Evolutionary conservation across 768 basidiomycete genomes (phyloP).

Genomic region (Boletus subcaerulescens): DNA sequence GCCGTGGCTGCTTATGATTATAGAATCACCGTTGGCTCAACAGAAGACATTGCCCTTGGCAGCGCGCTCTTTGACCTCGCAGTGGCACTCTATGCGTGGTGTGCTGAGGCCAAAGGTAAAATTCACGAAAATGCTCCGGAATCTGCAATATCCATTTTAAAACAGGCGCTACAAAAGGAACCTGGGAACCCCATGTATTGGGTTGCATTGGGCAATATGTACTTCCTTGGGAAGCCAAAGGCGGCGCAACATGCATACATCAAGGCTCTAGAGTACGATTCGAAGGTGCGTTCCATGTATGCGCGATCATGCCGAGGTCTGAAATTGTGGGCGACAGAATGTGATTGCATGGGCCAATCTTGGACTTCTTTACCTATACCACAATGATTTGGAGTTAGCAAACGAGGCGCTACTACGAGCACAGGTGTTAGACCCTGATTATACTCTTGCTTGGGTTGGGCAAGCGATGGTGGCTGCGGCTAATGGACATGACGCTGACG

Average conservation of each 20-base stretch:
- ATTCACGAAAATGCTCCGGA: conserved; percentile 32
- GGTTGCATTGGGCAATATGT: conserved; percentile 75
- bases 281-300: conserved; percentile 55
- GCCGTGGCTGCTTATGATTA: conserved; percentile 61
- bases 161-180: conserved; percentile 70
- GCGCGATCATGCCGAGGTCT: not conserved
- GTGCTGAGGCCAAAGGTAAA: conserved; percentile 26
- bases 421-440: conserved; percentile 91
- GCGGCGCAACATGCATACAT: conserved; percentile 91
- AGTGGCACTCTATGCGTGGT: conserved; percentile 54
- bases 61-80: conserved; percentile 77
- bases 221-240: conserved; percentile 64
- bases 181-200: conserved; percentile 73
- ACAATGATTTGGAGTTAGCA: conserved; percentile 78
- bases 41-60: conserved; percentile 47
- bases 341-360: conserved; percentile 81
- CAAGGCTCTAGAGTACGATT: conserved; percentile 79
- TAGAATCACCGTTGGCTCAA: conserved; percentile 53
- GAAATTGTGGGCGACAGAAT: conserved; percentile 43
- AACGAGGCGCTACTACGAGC: conserved; percentile 84
- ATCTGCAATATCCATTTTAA: conserved; percentile 52
- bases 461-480: conserved; percentile 70
- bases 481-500: conserved; percentile 58
- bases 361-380: conserved; percentile 79
- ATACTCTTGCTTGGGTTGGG: conserved; percentile 85